These are phyloP conservation scores for Amphicarpaea edgeworthii DNA, from an alignment of 306 rosid genomes.

Conservation along the genomic window DNA sequence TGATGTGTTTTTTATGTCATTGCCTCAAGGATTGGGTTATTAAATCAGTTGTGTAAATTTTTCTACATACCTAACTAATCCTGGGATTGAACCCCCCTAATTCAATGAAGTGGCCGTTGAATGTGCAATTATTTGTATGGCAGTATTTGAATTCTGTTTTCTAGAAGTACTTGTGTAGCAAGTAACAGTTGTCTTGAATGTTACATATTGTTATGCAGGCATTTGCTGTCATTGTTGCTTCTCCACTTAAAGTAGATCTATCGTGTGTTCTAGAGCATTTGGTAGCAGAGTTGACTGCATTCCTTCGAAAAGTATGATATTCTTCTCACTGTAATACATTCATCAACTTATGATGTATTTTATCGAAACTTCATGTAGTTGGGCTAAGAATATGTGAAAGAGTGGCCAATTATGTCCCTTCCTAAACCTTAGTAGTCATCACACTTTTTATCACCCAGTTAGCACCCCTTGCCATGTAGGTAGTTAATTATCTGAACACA, in stretches of 20 bases:
- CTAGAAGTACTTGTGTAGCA: constrained; percentile 3
- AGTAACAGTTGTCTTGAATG: constrained; percentile 35
- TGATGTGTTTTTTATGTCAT: not conserved
- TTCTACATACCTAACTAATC: not conserved
- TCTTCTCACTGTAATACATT: constrained; percentile 23
- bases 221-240: constrained; percentile 94
- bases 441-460: not conserved
- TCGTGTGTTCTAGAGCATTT: constrained; percentile 94
- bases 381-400: not conserved
- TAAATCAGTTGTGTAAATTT: constrained; percentile 27
- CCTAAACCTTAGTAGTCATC: not conserved
- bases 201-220: constrained; percentile 63
- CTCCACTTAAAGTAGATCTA: constrained; percentile 84
- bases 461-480: too few species aligned
- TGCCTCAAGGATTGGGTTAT: not conserved
- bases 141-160: constrained; percentile 1
- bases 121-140: constrained; percentile 26
- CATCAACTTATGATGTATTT: constrained; percentile 29
- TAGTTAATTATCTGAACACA: too few species aligned
- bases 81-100: not conserved
- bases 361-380: constrained; percentile 27
- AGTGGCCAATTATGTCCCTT: constrained; percentile 18
- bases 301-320: constrained; percentile 83
- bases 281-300: constrained; percentile 89
- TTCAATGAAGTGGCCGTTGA: constrained; percentile 6